Base-by-base conservation (phyloP, 306 rosid genomes). In the Castanea crenata region DNA sequence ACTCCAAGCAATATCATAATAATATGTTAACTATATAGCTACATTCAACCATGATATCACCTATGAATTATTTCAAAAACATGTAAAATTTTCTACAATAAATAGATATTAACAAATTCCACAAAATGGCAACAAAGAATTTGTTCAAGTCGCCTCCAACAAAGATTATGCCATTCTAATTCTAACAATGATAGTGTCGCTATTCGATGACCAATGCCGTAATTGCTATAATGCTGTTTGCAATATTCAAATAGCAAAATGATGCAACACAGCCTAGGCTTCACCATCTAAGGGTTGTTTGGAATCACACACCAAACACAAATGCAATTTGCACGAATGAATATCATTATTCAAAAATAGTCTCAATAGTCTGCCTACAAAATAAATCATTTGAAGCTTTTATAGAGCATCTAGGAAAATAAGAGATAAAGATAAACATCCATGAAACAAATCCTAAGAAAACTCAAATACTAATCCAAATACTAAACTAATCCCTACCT, bases 1-100 rank as follows among this genome's bases (percentile, higher is more conserved):
- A 44, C 35, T 76, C 87, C 59, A 75, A 29, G 23, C 25, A 73
- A 81, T 55, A 65, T 65, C 80, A 78, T 34, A 3, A 23, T 55
- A 46, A 21, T 13, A 46, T 76, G 69, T 59, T 73, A 73, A 6
- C 70, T 46, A 54, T 11, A 55, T 67, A 69, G 44, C 44, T 38
- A 38, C 44, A 7, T 7, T 7, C 10, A 38, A 38, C 44, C 44
- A 38, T 7, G 44, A 38, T 38, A 38, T 51, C 21, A 83, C 20
- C 20, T 63, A 76, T 69, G 61, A 76, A 68, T 9, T 59, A 59
- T 7, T 27, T 27, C 5, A 76, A 23, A 58, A 75, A 78, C 29
- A 61, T 64, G 46, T 27, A 38, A 74, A 63, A 38, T 11, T 12
- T 63, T 74, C 58, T 76, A 62, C 5, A 54, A 74, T 9, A 51